phyloP scores from a whole-genome alignment of 257 asterid genomes.

The Nicotiana tomentosiformis region DNA sequence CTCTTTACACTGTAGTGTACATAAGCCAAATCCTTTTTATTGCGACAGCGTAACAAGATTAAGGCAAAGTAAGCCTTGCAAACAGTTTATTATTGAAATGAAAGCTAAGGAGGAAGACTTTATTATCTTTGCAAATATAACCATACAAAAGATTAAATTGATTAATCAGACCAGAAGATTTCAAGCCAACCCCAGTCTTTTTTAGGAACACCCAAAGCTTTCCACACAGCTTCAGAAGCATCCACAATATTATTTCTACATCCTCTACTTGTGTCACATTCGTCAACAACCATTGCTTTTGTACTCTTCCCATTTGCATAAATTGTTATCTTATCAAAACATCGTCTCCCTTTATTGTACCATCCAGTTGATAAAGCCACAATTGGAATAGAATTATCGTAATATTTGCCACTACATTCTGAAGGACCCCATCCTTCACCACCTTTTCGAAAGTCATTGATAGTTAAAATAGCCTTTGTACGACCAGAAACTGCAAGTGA shows the following conservation, averaged over 20 bases:
- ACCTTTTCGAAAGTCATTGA: constrained; percentile 16
- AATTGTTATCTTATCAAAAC: constrained; percentile 15
- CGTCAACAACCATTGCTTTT: constrained; percentile 27
- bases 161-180: constrained; percentile 28
- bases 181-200: constrained; percentile 23
- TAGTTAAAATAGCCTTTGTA: constrained; percentile 17
- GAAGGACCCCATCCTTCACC: constrained; percentile 25
- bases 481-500: constrained; percentile 1
- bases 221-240: constrained; percentile 33
- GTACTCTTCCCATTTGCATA: constrained; percentile 15
- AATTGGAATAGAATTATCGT: constrained; percentile 14
- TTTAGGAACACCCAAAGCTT: constrained; percentile 15
- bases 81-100: no score
- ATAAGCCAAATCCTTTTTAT: no score
- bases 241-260: constrained; percentile 32
- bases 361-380: constrained; percentile 24
- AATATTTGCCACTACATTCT: constrained; percentile 22
- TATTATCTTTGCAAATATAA: no score
- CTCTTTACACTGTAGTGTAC: no score
- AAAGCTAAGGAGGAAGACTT: no score
- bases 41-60: no score
- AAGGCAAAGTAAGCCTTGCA: no score
- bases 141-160: not conserved
- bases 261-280: constrained; percentile 18
- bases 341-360: constrained; percentile 14